Evolutionary conservation across 306 rosid species (phyloP).

Genomic region (Medicago lupulina): DNA sequence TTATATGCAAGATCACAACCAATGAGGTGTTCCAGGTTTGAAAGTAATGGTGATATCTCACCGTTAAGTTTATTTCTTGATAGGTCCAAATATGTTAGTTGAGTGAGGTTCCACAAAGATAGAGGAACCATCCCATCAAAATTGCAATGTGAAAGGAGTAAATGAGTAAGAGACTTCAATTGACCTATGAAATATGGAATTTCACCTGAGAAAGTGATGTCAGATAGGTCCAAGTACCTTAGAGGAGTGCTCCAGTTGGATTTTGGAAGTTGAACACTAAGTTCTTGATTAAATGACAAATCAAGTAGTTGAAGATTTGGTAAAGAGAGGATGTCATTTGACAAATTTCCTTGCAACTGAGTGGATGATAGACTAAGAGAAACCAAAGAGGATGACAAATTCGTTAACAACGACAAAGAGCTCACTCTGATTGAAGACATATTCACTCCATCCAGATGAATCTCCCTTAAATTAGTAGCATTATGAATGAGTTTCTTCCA

Average conservation of each 20-base stretch:
- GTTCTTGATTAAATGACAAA: background rate
- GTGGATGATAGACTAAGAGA: background rate
- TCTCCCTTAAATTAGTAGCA: too few relatives aligned
- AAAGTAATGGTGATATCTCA: background rate
- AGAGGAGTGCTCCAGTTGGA: background rate
- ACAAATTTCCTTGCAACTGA: background rate
- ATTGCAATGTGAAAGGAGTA: fast-evolving
- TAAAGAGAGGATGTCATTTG: background rate
- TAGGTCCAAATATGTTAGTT: background rate
- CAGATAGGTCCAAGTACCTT: background rate
- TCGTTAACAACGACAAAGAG: background rate
- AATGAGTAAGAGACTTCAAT: background rate
- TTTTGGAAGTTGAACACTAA: background rate
- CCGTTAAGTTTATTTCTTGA: background rate
- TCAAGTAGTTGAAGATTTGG: background rate
- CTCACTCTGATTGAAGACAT: background rate
- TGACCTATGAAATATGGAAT: background rate
- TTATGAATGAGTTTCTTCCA: too few relatives aligned
- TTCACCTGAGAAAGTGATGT: background rate
- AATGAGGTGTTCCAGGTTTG: background rate
- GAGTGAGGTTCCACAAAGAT: background rate
- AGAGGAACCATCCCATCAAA: background rate
- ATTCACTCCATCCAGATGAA: too few relatives aligned
- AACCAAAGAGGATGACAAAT: conserved; percentile 38
- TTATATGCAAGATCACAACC: too few relatives aligned